Conservation (phyloP, 306 rosid genomes). For the Parietaria judaica region DNA sequence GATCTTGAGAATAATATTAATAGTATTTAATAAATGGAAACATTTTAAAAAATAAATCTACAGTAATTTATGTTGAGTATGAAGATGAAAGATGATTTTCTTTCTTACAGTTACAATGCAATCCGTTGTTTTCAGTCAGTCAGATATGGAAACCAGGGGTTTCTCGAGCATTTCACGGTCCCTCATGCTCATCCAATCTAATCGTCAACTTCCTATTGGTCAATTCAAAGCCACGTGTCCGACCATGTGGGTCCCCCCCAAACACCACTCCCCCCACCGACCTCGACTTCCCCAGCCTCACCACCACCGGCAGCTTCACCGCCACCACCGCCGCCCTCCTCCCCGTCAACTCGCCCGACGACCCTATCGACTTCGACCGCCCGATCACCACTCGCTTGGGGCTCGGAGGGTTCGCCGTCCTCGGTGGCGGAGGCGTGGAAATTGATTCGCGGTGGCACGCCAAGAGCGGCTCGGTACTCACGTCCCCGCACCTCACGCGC, state of each 20-base stretch:
- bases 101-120: no score
- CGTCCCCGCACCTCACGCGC: conserved; percentile 41
- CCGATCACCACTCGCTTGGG: conserved; percentile 10
- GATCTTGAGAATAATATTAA: no score
- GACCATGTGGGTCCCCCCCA: conserved; percentile 7
- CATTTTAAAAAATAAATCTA: no score
- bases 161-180: conserved; percentile 35
- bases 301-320: conserved; percentile 16
- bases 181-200: conserved; percentile 21
- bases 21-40: no score
- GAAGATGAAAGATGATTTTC: no score
- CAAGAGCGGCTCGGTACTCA: conserved; percentile 8
- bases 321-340: conserved; percentile 26
- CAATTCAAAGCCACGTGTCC: conserved; percentile 15
- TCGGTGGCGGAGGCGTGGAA: neutral
- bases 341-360: conserved; percentile 19
- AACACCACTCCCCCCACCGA: conserved; percentile 40
- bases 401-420: no score
- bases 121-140: neutral
- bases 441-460: conserved; percentile 13
- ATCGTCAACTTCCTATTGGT: conserved; percentile 35
- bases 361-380: conserved; percentile 54
- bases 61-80: no score
- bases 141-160: conserved; percentile 32
- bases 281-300: conserved; percentile 51